Conservation (phyloP, 2,329 filamentous ascomycete genomes). For the Penicillium sp. region DNA sequence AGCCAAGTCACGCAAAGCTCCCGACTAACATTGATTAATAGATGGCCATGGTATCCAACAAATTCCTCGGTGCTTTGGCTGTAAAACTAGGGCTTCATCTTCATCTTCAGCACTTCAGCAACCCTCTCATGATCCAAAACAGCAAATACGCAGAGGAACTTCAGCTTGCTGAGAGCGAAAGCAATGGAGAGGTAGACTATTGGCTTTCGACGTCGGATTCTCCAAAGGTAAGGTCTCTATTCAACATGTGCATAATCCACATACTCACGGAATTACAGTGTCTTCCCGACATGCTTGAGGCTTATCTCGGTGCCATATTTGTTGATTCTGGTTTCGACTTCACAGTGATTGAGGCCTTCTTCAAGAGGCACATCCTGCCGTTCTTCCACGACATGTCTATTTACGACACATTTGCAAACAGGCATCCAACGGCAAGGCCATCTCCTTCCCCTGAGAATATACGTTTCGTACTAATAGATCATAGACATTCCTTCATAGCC, state of each 20-base stretch:
- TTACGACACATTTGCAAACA: slow-evolving; percentile 83
- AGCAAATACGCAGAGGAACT: slow-evolving; percentile 49
- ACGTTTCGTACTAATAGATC: background rate
- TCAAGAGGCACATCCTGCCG: slow-evolving; percentile 67
- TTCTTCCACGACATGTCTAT: slow-evolving; percentile 84
- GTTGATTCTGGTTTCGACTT: slow-evolving; percentile 85
- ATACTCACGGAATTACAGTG: slow-evolving; percentile 36
- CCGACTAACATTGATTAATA: slow-evolving; percentile 24
- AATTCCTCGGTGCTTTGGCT: slow-evolving; percentile 80
- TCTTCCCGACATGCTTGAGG: slow-evolving; percentile 83
- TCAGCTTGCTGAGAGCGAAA: slow-evolving; percentile 32
- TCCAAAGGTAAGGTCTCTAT: slow-evolving; percentile 39
- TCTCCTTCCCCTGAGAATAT: background rate
- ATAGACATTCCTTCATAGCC: slow-evolving; percentile 64
- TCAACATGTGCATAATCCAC: background rate
- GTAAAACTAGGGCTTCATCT: slow-evolving; percentile 75
- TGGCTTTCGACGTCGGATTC: slow-evolving; percentile 45
- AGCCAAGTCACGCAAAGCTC: no score
- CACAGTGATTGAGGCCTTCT: slow-evolving; percentile 71
- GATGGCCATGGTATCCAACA: slow-evolving; percentile 98
- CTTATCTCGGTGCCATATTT: slow-evolving; percentile 86
- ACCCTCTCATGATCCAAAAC: slow-evolving; percentile 46
- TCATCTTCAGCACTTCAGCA: slow-evolving; percentile 59
- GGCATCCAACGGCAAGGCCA: slow-evolving; percentile 67
- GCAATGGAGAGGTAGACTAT: slow-evolving; percentile 40